Percentiles rank a stretch among this genome's conserved stretches.
These are phyloP conservation scores for Royoungia palumana DNA, from an alignment of 768 basidiomycete genomes.

Conservation along the genomic window DNA sequence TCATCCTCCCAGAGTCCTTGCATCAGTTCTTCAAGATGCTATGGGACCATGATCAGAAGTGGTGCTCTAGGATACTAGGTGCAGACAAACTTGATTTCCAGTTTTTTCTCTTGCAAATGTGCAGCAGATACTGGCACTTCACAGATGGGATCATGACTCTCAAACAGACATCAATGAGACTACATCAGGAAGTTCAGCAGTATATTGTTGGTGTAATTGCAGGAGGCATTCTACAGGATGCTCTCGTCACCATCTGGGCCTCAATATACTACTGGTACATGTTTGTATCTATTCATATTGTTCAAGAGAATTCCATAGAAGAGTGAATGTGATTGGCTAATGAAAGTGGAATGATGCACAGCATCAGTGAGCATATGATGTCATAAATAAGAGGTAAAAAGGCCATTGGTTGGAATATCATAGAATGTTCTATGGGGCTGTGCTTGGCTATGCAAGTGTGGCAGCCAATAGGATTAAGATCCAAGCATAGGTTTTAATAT, in stretches of 20 bases:
- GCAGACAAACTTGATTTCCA: background rate
- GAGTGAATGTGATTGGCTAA: no score
- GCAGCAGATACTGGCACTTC: constrained; percentile 35
- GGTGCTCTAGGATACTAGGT: constrained; percentile 8
- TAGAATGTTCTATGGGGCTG: no score
- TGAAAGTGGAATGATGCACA: no score
- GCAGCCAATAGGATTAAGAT: no score
- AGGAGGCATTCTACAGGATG: background rate
- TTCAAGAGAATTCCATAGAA: no score
- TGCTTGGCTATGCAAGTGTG: no score
- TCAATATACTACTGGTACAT: no score
- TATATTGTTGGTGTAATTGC: constrained; percentile 35
- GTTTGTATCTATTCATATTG: no score
- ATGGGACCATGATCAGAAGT: constrained; percentile 10
- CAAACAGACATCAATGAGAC: constrained; percentile 39
- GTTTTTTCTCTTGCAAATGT: constrained; percentile 29
- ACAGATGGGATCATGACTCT: constrained; percentile 37
- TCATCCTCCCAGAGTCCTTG: constrained; percentile 3
- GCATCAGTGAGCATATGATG: no score
- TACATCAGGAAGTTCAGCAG: constrained; percentile 38
- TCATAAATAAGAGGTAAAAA: no score
- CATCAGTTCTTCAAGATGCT: constrained; percentile 14
- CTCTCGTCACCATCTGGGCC: background rate
- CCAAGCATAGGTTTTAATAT: no score
- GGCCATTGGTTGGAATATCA: no score